Evolutionary conservation across 768 basidiomycete genomes (phyloP).

Genomic region (Lactarius akahatsu): DNA sequence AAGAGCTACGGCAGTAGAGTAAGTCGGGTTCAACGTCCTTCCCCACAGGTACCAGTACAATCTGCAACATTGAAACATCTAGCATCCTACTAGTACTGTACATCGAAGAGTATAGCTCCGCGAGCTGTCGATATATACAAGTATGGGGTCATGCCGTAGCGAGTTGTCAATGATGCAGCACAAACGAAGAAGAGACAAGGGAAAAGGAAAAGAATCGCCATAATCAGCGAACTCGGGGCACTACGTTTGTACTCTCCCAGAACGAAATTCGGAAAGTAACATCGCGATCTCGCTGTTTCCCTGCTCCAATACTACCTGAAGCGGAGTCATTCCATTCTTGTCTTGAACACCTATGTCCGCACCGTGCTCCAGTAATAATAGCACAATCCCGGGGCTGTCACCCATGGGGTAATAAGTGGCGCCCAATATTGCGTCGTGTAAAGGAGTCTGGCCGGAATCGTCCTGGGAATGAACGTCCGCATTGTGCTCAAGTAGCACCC

Average conservation of each 20-base stretch:
- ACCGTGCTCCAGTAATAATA: neutral
- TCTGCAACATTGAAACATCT: too few species aligned
- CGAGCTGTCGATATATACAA: too few species aligned
- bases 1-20: too few species aligned
- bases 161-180: too few species aligned
- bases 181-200: too few species aligned
- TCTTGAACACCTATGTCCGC: neutral
- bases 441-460: neutral
- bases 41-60: too few species aligned
- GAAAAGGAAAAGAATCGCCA: too few species aligned
- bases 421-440: neutral
- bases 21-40: too few species aligned
- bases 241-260: neutral
- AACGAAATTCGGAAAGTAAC: neutral
- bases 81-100: too few species aligned
- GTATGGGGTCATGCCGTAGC: too few species aligned
- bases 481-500: neutral
- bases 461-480: neutral
- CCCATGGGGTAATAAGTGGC: neutral
- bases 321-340: neutral
- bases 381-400: neutral
- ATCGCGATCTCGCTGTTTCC: neutral
- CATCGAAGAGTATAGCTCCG: too few species aligned
- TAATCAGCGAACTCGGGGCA: neutral
- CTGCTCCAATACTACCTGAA: neutral